These are phyloP conservation scores for Zymoseptoria ardabiliae DNA, from an alignment of 2,329 filamentous ascomycete genomes.

Conservation along the genomic window DNA sequence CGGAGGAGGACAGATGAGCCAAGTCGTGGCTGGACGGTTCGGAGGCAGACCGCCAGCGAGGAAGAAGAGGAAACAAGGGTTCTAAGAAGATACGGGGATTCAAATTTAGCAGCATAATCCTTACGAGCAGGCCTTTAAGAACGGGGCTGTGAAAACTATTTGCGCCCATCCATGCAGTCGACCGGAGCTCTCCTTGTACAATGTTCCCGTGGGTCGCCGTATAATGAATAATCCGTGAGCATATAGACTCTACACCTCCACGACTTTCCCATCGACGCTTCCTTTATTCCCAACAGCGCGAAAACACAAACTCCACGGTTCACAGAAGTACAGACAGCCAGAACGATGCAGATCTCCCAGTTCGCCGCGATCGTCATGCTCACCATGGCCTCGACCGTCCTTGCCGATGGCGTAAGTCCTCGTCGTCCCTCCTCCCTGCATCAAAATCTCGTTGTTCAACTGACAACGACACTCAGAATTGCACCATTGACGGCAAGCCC, in stretches of 20 bases:
- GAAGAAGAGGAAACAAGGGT: conserved; percentile 37
- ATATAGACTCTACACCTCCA: background rate
- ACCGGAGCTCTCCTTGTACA: background rate
- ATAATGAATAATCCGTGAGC: background rate
- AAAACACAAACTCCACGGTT: background rate
- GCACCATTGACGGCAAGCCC: background rate
- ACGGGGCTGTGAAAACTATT: background rate
- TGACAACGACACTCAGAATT: background rate
- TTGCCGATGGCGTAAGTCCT: background rate
- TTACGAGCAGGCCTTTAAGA: background rate
- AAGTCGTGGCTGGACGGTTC: conserved; percentile 26
- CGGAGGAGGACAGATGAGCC: conserved; percentile 22
- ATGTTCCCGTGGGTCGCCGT: background rate
- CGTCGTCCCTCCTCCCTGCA: background rate
- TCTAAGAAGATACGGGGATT: conserved; percentile 16
- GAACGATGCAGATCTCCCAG: background rate
- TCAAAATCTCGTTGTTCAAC: background rate
- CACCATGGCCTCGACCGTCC: background rate
- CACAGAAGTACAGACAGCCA: background rate
- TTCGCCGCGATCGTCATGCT: background rate
- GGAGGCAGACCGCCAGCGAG: conserved; percentile 34
- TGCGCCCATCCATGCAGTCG: background rate
- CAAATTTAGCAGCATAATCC: background rate
- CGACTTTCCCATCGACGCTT: background rate
- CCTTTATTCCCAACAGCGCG: background rate